Percentiles rank a stretch among this genome's conserved stretches.
Evolutionary conservation across 495 filamentous ascomycete genomes (phyloP).

Genomic region (Lasiosphaeria miniovina): DNA sequence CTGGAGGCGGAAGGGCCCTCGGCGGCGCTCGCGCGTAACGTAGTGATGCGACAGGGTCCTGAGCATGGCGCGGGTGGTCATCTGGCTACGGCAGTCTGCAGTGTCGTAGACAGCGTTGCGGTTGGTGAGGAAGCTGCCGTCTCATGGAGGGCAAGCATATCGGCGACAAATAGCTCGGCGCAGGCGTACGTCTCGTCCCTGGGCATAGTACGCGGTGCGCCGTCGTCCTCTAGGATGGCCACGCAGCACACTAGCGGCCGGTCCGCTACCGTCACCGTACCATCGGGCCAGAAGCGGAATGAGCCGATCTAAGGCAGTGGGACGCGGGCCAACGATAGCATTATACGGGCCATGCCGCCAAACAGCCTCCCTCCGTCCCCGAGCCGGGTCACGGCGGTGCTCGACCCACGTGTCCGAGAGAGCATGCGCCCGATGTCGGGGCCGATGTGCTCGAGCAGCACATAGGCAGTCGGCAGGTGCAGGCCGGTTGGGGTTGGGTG

Average conservation of each 20-base stretch:
- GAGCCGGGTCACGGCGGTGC: constrained; percentile 17
- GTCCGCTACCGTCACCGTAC: constrained; percentile 30
- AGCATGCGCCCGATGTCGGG: constrained; percentile 32
- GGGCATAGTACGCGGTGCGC: constrained; percentile 26
- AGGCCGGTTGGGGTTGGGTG: constrained; percentile 5
- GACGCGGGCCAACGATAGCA: constrained; percentile 30
- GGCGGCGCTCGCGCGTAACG: constrained; percentile 17
- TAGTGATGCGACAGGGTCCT: constrained; percentile 27
- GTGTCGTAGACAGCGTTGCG: constrained; percentile 29
- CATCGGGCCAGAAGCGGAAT: constrained; percentile 28
- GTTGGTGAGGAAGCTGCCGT: constrained; percentile 29
- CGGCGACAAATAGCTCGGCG: constrained; percentile 26
- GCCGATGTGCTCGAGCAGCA: constrained; percentile 23
- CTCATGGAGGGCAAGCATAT: constrained; percentile 33
- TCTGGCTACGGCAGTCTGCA: constrained; percentile 25
- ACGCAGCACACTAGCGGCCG: constrained; percentile 29
- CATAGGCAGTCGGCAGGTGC: constrained; percentile 19
- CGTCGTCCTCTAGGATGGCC: constrained; percentile 36
- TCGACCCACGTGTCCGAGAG: constrained; percentile 30
- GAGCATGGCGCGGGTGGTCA: constrained; percentile 29
- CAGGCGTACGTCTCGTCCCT: constrained; percentile 25
- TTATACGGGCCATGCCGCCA: constrained; percentile 27
- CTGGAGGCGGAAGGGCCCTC: constrained; percentile 22
- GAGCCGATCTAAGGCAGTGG: constrained; percentile 36
- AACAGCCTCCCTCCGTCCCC: constrained; percentile 30